Evolutionary conservation across 805 yeast species (phyloP), one percentile per base, ranked within the genome.

Genomic region (Huiozyma sinensis): DNA sequence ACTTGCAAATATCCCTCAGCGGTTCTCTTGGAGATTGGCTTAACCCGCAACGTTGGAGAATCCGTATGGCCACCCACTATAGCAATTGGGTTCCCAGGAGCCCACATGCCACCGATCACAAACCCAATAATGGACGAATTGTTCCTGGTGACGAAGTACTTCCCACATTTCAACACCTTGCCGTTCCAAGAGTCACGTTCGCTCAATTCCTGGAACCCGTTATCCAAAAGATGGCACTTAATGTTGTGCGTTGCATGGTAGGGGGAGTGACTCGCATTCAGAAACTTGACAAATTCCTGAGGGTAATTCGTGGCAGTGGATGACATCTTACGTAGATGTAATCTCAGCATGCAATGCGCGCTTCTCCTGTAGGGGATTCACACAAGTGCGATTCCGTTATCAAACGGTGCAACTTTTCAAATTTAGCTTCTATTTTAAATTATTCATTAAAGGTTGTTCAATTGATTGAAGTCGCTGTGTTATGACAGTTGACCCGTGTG

Each of bases 11-110:
- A 90, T 1, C 95, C 95, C 54, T 84, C 89, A 12, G 71, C 67
- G 8, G 67, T 62, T 52, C 75, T 76, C 57, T 80, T 78, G 27
- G 95, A 83, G 30, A 83, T 70, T 9, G 98, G 98, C 66, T 90
- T 92, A 52, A 90, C 76, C 58, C 95, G 75, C 51, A 90, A 70
- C 31, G 86, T 79, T 8, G 97, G 97, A 5, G 95, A 84, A 63
- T 90, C 98, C 0, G 97, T 89, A 64, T 90, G 98, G 1, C 96
- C 95, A 12, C 97, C 98, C 33, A 89, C 83, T 43, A 92, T 80
- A 5, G 97, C 77, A 48, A 88, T 71, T 7, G 95, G 90, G 49
- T 81, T 79, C 8, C 95, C 95, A 3, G 83, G 79, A 42, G 61
- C 55, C 78, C 83, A 85, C 40, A 76, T 58, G 1, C 72, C 72